Percentiles rank a stretch among this genome's conserved stretches.
These are phyloP conservation scores for Coemansia sp. DNA, from an alignment of 192 early-diverging fungal species.

Conservation along the genomic window DNA sequence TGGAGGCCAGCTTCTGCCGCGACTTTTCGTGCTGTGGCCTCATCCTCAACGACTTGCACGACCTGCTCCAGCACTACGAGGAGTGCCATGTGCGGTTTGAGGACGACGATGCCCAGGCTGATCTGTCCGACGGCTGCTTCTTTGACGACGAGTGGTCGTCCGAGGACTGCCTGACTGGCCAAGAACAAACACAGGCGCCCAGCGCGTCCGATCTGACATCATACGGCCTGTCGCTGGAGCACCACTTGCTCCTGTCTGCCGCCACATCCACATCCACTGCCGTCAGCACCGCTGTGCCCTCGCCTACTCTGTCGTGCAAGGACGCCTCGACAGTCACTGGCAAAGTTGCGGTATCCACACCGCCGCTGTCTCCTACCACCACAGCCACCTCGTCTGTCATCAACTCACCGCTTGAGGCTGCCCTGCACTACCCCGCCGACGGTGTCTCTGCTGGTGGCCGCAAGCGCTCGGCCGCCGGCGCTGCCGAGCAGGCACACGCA, in stretches of 20 bases:
- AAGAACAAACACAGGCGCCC: not conserved
- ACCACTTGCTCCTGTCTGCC: constrained; percentile 42
- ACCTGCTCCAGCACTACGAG: constrained; percentile 94
- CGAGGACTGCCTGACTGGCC: constrained; percentile 21
- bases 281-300: constrained; percentile 23
- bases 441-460: constrained; percentile 21
- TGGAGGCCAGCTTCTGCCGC: constrained; percentile 90
- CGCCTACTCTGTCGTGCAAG: constrained; percentile 30
- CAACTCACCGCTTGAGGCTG: constrained; percentile 44
- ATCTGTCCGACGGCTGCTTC: constrained; percentile 46
- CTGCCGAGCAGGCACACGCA: constrained; percentile 8
- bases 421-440: constrained; percentile 31
- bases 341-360: constrained; percentile 16
- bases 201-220: constrained; percentile 30
- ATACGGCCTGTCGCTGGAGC: constrained; percentile 47
- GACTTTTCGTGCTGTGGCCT: constrained; percentile 96
- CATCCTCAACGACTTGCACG: constrained; percentile 85
- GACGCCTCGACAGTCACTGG: not conserved
- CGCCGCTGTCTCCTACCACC: constrained; percentile 43
- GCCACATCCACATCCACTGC: constrained; percentile 35
- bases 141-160: constrained; percentile 54
- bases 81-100: constrained; percentile 89
- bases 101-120: constrained; percentile 67
- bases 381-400: constrained; percentile 46
- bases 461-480: constrained; percentile 42